These are phyloP conservation scores for Penstemon eatonii DNA, from an alignment of 257 asterid species.

Conservation along the genomic window DNA sequence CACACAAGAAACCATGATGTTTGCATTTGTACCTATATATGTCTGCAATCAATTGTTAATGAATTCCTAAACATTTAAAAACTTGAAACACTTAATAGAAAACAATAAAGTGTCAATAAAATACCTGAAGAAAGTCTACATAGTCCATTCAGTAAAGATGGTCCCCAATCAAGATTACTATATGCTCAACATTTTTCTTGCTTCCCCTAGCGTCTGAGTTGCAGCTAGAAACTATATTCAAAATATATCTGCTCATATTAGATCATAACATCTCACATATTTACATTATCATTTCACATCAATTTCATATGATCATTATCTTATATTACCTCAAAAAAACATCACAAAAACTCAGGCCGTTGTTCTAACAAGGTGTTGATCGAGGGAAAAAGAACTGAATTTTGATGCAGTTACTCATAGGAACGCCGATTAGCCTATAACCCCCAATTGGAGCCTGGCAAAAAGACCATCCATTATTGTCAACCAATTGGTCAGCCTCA, in stretches of 20 bases:
- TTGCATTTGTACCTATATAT: constrained; percentile 85
- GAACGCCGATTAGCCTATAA: too few species aligned
- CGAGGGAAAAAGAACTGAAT: too few species aligned
- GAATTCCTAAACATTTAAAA: constrained; percentile 9
- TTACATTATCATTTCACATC: too few species aligned
- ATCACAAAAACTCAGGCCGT: too few species aligned
- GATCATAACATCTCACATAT: too few species aligned
- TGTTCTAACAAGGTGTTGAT: too few species aligned
- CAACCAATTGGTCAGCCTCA: constrained; percentile 68
- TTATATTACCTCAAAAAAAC: too few species aligned
- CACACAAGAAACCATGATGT: constrained; percentile 88
- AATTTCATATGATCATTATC: too few species aligned
- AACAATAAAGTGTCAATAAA: neutral
- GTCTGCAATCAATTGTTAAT: constrained; percentile 55
- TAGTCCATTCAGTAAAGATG: constrained; percentile 97
- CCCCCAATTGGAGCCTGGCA: too few species aligned
- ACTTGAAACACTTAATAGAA: neutral
- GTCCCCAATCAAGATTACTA: constrained; percentile 86
- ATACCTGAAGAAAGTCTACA: constrained; percentile 95
- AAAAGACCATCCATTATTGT: constrained; percentile 31
- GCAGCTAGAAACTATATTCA: constrained; percentile 85
- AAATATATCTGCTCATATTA: neutral
- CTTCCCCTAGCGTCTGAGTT: constrained; percentile 93
- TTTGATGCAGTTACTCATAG: too few species aligned
- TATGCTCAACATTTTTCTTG: constrained; percentile 83